Evolutionary conservation across 2,329 filamentous ascomycete genomes (phyloP), one percentile per base, ranked within the genome.

Genomic region (Epichloe typhina): DNA sequence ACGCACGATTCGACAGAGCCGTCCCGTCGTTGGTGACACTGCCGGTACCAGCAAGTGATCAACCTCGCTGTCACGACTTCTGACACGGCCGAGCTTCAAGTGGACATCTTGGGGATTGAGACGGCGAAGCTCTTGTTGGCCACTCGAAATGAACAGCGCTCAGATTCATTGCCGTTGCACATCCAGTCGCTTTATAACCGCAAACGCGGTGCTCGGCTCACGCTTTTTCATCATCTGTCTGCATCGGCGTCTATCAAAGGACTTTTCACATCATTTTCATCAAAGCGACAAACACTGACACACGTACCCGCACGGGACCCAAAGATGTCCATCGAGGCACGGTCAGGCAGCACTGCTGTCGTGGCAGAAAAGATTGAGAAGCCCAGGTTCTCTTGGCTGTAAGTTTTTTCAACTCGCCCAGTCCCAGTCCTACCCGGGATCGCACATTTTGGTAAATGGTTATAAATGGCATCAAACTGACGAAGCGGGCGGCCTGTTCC

Each of bases 311-410:
- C 17, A 17, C 17, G 17, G 17, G 17, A 17, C 17, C 17, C 17
- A 17, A 17, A 17, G 17, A 57, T 55, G 55, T 52, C 55, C 35
- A 13, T 33, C 35, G 52, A 53, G 19, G 2, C 41, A 13, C 31
- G 37, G 4, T 21, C 50, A 11, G 47, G 45, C 45, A 48, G 55
- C 35, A 37, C n/a, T 38, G 48, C 54, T 35, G 54, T 48, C 19
- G 38, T 38, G 31, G 35, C 39, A 40, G 42, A 42, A 5, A 43
- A 46, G 15, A 40, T 31, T 9, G 47, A 52, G 35, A 51, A 46
- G 47, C 51, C 49, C 19, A 47, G 37, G 4, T 60, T 71, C 53
- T 69, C 68, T 46, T 71, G 68, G 68, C 58, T 68, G 68, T 69
- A 62, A 56, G 66, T 31, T 31, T 31, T 31, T 11, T 17, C 50